These are phyloP conservation scores for Strigomonas galati DNA, from an alignment of 208 protist species.

Conservation along the genomic window DNA sequence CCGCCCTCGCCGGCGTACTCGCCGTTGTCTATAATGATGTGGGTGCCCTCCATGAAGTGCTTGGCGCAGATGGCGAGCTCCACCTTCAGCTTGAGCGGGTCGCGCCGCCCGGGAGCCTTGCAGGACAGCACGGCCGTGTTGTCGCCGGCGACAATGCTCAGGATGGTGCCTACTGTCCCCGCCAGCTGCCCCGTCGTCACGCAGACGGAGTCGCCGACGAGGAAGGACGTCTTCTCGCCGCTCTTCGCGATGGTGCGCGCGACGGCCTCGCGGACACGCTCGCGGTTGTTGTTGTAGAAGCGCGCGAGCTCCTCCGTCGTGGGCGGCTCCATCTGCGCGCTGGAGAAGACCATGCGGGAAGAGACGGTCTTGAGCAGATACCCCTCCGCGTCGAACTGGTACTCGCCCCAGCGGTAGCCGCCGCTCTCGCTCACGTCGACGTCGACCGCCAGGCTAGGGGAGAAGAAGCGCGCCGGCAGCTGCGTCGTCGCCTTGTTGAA, in stretches of 20 bases:
- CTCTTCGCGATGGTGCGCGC: constrained; percentile 22
- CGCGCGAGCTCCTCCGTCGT: constrained; percentile 77
- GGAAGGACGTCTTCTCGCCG: constrained; percentile 15
- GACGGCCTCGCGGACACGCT: constrained; percentile 65
- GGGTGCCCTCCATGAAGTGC: constrained; percentile 79
- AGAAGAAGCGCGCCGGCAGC: constrained; percentile 75
- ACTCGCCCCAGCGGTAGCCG: constrained; percentile 79
- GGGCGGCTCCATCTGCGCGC: constrained; percentile 64
- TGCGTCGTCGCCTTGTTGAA: constrained; percentile 71
- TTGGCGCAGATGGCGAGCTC: constrained; percentile 78
- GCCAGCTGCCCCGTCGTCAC: constrained; percentile 74
- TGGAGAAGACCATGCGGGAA: constrained; percentile 58
- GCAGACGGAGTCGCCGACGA: constrained; percentile 75
- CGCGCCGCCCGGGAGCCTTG: constrained; percentile 38
- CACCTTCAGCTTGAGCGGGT: constrained; percentile 70
- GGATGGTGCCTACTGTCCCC: constrained; percentile 65
- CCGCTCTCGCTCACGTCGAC: constrained; percentile 41
- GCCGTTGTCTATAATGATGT: constrained; percentile 82
- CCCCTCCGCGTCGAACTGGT: constrained; percentile 83
- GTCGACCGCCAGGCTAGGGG: constrained; percentile 55
- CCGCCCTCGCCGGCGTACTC: constrained; percentile 79
- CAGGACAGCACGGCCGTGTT: constrained; percentile 67
- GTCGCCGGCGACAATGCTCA: constrained; percentile 72
- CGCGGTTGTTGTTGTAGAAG: constrained; percentile 85
- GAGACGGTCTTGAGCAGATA: constrained; percentile 83